These are phyloP conservation scores for Penicillium nucicola DNA, from an alignment of 495 filamentous ascomycete species.

Conservation along the genomic window DNA sequence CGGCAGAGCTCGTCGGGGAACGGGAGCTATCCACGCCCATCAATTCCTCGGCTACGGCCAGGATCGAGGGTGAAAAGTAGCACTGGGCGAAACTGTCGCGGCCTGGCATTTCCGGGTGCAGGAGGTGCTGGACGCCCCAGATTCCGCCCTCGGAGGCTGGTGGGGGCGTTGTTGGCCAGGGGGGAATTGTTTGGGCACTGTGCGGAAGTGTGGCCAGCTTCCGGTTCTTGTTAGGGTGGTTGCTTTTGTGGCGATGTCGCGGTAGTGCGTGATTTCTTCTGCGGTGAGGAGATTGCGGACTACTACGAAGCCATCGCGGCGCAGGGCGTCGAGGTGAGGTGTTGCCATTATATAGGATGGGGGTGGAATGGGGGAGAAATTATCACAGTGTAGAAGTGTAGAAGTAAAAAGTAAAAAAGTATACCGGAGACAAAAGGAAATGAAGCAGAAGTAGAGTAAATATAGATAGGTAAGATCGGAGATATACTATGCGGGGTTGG, in stretches of 20 bases:
- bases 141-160: conserved; percentile 58
- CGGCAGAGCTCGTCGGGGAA: conserved; percentile 13
- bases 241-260: conserved; percentile 48
- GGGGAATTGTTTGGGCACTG: conserved; percentile 82
- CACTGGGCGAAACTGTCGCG: conserved; percentile 51
- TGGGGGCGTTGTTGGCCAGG: conserved; percentile 61
- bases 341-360: conserved; percentile 16
- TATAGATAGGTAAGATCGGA: not conserved
- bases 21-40: conserved; percentile 33
- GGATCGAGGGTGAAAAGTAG: conserved; percentile 65
- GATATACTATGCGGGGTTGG: conserved; percentile 2
- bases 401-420: not conserved
- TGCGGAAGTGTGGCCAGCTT: conserved; percentile 74
- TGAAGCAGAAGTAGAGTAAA: not conserved
- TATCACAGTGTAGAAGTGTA: too few species aligned
- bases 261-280: conserved; percentile 50
- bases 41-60: conserved; percentile 54
- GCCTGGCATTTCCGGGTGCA: conserved; percentile 64
- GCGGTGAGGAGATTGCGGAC: conserved; percentile 47
- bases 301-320: conserved; percentile 48
- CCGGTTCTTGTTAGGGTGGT: conserved; percentile 58
- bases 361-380: not conserved
- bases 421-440: too few species aligned
- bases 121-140: conserved; percentile 82
- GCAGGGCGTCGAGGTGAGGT: conserved; percentile 39